Conservation (phyloP, 2,329 filamentous ascomycete genomes). For the Penicillium sp. region DNA sequence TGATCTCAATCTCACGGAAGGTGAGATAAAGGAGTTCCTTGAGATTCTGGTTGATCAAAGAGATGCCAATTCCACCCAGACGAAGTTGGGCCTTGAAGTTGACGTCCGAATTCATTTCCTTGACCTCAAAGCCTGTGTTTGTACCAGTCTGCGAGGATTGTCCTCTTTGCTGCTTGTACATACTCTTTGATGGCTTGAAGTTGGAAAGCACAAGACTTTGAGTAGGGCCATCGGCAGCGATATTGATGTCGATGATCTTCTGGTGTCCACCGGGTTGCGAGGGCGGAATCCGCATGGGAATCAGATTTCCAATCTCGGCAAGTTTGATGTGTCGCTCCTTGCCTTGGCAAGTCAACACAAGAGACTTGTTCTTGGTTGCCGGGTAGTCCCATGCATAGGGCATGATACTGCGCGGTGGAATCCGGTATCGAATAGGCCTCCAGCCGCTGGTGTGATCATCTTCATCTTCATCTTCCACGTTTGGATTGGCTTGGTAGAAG, state of each 20-base stretch:
- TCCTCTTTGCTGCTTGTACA: constrained; percentile 70
- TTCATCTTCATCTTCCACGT: constrained; percentile 89
- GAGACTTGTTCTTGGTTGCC: constrained; percentile 91
- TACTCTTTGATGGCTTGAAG: constrained; percentile 87
- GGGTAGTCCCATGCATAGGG: constrained; percentile 99
- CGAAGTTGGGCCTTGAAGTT: constrained; percentile 88
- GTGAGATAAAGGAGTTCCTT: constrained; percentile 93
- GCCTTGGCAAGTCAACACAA: constrained; percentile 76
- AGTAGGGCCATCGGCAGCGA: constrained; percentile 91
- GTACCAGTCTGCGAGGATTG: constrained; percentile 60
- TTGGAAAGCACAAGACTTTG: constrained; percentile 94
- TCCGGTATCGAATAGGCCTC: constrained; percentile 86
- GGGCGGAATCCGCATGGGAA: constrained; percentile 87
- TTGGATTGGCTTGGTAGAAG: constrained; percentile 93
- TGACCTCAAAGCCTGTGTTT: constrained; percentile 83
- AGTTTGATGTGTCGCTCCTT: constrained; percentile 91
- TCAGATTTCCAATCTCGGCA: constrained; percentile 92
- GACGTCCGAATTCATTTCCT: constrained; percentile 82
- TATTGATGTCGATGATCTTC: constrained; percentile 95
- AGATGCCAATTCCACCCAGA: constrained; percentile 87
- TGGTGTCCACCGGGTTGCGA: constrained; percentile 62
- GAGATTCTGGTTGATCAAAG: constrained; percentile 87
- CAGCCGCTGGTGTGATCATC: constrained; percentile 77
- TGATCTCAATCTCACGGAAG: constrained; percentile 84
- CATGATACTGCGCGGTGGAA: constrained; percentile 96